A percentile compares a stretch with the other conserved stretches of the same genome.
These are phyloP conservation scores for Amanita pseudoporphyria DNA, from an alignment of 768 basidiomycete genomes.

Conservation along the genomic window DNA sequence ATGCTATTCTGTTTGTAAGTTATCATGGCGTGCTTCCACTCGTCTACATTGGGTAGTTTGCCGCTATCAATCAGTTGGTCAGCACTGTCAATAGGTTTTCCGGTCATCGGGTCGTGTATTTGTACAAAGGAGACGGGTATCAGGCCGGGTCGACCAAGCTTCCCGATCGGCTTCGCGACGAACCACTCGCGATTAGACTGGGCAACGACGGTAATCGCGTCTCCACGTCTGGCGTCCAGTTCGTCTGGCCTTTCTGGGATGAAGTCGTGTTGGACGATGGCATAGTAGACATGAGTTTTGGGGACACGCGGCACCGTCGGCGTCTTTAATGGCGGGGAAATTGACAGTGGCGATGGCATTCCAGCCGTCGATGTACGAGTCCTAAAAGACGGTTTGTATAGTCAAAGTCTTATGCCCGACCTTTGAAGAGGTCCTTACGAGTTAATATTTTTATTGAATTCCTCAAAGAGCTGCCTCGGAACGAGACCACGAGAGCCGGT, in stretches of 20 bases:
- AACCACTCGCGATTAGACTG: constrained; percentile 99
- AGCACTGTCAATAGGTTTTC: constrained; percentile 67
- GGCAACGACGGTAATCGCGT: constrained; percentile 92
- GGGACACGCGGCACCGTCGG: constrained; percentile 18
- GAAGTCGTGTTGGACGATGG: constrained; percentile 94
- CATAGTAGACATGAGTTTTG: constrained; percentile 73
- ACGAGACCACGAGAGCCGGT: constrained; percentile 88
- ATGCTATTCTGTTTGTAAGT: constrained; percentile 96
- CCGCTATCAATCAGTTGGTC: constrained; percentile 76
- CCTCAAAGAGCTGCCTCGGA: constrained; percentile 81
- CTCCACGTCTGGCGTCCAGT: constrained; percentile 88
- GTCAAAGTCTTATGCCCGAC: neutral
- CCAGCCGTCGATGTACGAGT: constrained; percentile 34
- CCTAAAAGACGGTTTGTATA: constrained; percentile 16
- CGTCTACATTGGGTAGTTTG: constrained; percentile 92
- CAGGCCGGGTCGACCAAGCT: constrained; percentile 89
- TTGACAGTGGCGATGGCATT: constrained; percentile 7
- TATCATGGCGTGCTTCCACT: constrained; percentile 95
- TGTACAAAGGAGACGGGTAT: constrained; percentile 98
- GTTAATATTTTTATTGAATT: constrained; percentile 67
- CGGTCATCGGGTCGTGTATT: constrained; percentile 87
- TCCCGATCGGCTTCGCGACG: constrained; percentile 96
- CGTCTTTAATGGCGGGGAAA: constrained; percentile 11
- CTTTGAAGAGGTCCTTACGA: constrained; percentile 32
- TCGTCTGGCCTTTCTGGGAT: constrained; percentile 93